These are phyloP conservation scores for Sarocladium oryzae DNA, from an alignment of 2,329 filamentous ascomycete species.

Conservation along the genomic window DNA sequence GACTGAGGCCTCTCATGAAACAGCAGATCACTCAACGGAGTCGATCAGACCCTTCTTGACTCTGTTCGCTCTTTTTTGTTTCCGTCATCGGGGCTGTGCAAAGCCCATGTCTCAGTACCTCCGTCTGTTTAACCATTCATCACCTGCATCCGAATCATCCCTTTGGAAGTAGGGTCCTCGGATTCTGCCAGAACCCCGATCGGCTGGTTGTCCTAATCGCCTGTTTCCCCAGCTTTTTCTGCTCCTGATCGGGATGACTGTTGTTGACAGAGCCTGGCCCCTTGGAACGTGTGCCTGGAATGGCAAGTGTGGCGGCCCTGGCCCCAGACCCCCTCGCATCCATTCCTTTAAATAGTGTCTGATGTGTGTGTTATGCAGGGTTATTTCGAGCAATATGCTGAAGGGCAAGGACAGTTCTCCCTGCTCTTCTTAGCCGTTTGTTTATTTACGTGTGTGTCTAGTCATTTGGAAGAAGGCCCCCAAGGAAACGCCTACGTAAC, in stretches of 20 bases:
- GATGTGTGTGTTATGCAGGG: background rate
- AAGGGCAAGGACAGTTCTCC: too few relatives aligned
- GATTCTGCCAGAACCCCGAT: background rate
- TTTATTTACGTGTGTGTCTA: slow-evolving; percentile 7
- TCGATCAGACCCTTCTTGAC: background rate
- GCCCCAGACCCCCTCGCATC: background rate
- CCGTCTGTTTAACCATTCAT: background rate
- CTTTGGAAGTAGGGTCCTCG: background rate
- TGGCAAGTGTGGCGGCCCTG: background rate
- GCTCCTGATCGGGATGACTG: too few relatives aligned
- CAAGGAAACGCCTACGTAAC: too few relatives aligned
- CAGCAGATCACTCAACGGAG: background rate
- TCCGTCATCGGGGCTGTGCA: background rate
- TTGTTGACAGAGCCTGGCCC: background rate
- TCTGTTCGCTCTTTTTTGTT: background rate
- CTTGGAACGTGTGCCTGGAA: slow-evolving; percentile 5
- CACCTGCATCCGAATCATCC: background rate
- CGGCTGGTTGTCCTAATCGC: background rate
- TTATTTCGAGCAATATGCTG: too few relatives aligned
- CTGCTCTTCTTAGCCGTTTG: background rate
- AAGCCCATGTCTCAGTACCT: background rate
- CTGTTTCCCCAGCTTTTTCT: background rate
- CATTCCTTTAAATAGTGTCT: slow-evolving; percentile 5
- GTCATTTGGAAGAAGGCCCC: background rate
- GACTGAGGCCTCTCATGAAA: background rate